phyloP scores from a whole-genome alignment of 2,329 filamentous ascomycete genomes.

The Lasiodiplodia citricola region DNA sequence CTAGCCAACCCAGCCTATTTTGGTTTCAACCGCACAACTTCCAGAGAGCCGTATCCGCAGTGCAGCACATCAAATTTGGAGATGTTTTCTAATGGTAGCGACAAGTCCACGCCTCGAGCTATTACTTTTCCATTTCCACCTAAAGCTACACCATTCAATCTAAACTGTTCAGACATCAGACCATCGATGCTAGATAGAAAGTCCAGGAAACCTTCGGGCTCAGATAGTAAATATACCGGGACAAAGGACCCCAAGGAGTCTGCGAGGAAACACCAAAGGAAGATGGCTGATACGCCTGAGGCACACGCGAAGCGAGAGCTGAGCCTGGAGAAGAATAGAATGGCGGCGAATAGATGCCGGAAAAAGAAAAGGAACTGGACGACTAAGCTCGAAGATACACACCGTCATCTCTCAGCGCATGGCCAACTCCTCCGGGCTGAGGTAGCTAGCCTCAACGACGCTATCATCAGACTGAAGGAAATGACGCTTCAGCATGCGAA shows the following conservation, averaged over 20 bases:
- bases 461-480: constrained; percentile 1
- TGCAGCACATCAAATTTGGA: too few species aligned
- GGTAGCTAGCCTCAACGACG: neutral
- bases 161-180: too few species aligned
- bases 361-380: constrained; percentile 64
- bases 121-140: too few species aligned
- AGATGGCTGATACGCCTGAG: neutral
- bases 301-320: constrained; percentile 54
- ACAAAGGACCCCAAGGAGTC: neutral
- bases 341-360: constrained; percentile 71
- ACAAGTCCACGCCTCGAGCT: too few species aligned
- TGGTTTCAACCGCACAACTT: too few species aligned
- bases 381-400: constrained; percentile 49
- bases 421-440: constrained; percentile 36
- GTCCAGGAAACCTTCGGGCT: too few species aligned
- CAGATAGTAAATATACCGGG: too few species aligned
- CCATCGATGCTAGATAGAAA: too few species aligned
- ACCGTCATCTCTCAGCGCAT: constrained; percentile 35
- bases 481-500: constrained; percentile 36
- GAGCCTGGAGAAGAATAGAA: constrained; percentile 68
- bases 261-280: neutral
- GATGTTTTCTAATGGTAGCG: too few species aligned
- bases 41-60: too few species aligned
- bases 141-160: too few species aligned
- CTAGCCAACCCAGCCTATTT: too few species aligned